Evolutionary conservation across 495 filamentous ascomycete genomes (phyloP).

Genomic region (Podospora pseudocomata): DNA sequence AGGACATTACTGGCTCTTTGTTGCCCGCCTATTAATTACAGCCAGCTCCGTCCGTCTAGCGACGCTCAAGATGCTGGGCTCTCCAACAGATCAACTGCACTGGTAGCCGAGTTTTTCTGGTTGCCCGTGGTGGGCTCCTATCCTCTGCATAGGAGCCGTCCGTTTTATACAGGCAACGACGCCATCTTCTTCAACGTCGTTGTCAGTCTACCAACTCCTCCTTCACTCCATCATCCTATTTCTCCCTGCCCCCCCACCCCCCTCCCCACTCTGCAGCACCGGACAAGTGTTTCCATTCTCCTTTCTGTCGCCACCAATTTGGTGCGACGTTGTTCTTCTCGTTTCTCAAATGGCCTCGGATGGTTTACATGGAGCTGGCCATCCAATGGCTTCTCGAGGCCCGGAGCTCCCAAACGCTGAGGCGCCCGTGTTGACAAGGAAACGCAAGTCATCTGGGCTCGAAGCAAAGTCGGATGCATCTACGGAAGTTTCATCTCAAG

Average conservation of each 20-base stretch:
- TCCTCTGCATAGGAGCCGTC: background rate
- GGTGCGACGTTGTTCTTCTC: conserved; percentile 3
- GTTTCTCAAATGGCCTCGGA: background rate
- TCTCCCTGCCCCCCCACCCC: background rate
- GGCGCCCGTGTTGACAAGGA: conserved; percentile 26
- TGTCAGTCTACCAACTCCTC: background rate
- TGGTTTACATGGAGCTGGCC: background rate
- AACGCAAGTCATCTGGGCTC: conserved; percentile 36
- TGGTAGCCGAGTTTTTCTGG: background rate
- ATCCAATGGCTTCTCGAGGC: conserved; percentile 8
- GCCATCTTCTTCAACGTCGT: background rate
- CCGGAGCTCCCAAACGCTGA: conserved; percentile 2
- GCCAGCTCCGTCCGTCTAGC: conserved; percentile 6
- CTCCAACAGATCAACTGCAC: background rate
- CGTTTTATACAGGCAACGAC: background rate
- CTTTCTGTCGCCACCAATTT: conserved; percentile 2
- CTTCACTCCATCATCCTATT: background rate
- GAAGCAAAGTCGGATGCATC: background rate
- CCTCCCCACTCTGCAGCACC: background rate
- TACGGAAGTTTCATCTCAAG: background rate
- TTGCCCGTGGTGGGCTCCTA: background rate
- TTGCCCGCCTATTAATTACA: background rate
- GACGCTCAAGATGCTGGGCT: conserved; percentile 9
- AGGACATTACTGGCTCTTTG: background rate
- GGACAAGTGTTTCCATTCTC: background rate